These are phyloP conservation scores for Hyphopichia homilentoma DNA, from an alignment of 805 yeast species.

Conservation along the genomic window DNA sequence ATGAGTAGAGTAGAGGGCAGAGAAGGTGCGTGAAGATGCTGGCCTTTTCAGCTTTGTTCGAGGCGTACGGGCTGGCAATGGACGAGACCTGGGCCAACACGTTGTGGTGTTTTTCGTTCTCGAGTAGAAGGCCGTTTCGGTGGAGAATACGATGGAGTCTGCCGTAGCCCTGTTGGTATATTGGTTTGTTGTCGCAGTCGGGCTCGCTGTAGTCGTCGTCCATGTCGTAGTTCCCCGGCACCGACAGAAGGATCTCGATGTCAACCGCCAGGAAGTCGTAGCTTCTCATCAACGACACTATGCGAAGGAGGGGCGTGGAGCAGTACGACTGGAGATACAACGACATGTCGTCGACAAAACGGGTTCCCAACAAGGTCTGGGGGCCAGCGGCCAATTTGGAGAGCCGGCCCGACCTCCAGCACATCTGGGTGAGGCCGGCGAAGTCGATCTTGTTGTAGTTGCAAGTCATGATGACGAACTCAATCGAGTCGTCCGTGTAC, in stretches of 20 bases:
- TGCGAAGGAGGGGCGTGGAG: slow-evolving; percentile 16
- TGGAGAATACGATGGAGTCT: slow-evolving; percentile 40
- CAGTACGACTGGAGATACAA: slow-evolving; percentile 45
- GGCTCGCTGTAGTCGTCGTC: slow-evolving; percentile 15
- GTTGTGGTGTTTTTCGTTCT: slow-evolving; percentile 16
- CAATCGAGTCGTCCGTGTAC: slow-evolving; percentile 42
- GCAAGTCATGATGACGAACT: slow-evolving; percentile 55
- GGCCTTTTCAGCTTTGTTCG: slow-evolving; percentile 18
- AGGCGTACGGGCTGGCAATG: slow-evolving; percentile 43
- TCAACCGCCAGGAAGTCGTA: slow-evolving; percentile 46
- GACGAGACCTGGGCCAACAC: slow-evolving; percentile 46
- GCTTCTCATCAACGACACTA: slow-evolving; percentile 23
- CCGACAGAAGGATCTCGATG: slow-evolving; percentile 54
- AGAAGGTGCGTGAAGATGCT: slow-evolving; percentile 48
- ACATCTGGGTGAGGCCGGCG: slow-evolving; percentile 57
- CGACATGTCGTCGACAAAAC: slow-evolving; percentile 45
- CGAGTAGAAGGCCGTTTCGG: slow-evolving; percentile 26
- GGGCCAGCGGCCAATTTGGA: slow-evolving; percentile 7
- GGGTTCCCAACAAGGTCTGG: slow-evolving; percentile 7
- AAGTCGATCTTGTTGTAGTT: slow-evolving; percentile 57
- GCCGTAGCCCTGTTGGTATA: slow-evolving; percentile 50
- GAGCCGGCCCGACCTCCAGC: slow-evolving; percentile 57
- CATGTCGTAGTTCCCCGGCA: slow-evolving; percentile 40
- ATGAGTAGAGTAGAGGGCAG: slow-evolving; percentile 40
- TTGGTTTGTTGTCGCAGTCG: slow-evolving; percentile 14